Percentiles rank a stretch among this genome's conserved stretches.
Evolutionary conservation across 192 early-diverging fungal genomes (phyloP).

Genomic region (Chytriomyces confervae): DNA sequence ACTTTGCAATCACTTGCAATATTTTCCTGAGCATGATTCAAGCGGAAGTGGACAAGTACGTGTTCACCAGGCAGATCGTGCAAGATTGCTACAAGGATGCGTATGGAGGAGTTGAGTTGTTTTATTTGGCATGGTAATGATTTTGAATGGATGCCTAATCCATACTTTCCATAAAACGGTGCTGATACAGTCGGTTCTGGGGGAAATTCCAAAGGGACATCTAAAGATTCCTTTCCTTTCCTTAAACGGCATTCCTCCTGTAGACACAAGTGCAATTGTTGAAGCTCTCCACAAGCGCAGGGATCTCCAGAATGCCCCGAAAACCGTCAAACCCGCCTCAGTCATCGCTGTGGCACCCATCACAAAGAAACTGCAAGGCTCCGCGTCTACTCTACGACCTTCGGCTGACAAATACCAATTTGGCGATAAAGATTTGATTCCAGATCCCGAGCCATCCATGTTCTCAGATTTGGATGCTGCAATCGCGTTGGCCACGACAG

Average conservation of each 20-base stretch:
- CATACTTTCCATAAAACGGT: neutral
- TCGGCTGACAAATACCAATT: constrained; percentile 18
- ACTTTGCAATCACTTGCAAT: constrained; percentile 58
- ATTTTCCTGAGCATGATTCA: constrained; percentile 64
- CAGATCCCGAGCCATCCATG: constrained; percentile 39
- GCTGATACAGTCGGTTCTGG: constrained; percentile 18
- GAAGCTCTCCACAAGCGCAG: constrained; percentile 27
- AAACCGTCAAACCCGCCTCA: constrained; percentile 3
- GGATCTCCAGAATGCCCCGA: neutral
- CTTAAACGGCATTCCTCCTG: constrained; percentile 22
- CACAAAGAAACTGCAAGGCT: neutral
- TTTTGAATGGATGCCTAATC: neutral
- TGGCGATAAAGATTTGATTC: constrained; percentile 15
- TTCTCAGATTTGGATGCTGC: constrained; percentile 53
- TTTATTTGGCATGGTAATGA: neutral
- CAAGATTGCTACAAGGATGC: constrained; percentile 62
- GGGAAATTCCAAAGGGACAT: constrained; percentile 27
- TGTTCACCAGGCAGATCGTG: constrained; percentile 53
- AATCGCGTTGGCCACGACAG: constrained; percentile 40
- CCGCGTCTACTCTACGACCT: constrained; percentile 8
- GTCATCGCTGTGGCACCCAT: neutral
- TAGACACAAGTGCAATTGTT: constrained; percentile 29
- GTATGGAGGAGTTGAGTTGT: constrained; percentile 43
- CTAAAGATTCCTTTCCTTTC: constrained; percentile 27
- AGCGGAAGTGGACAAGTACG: constrained; percentile 60